Evolutionary conservation across 2,329 filamentous ascomycete genomes (phyloP).

Genomic region (Pyricularia sp.): DNA sequence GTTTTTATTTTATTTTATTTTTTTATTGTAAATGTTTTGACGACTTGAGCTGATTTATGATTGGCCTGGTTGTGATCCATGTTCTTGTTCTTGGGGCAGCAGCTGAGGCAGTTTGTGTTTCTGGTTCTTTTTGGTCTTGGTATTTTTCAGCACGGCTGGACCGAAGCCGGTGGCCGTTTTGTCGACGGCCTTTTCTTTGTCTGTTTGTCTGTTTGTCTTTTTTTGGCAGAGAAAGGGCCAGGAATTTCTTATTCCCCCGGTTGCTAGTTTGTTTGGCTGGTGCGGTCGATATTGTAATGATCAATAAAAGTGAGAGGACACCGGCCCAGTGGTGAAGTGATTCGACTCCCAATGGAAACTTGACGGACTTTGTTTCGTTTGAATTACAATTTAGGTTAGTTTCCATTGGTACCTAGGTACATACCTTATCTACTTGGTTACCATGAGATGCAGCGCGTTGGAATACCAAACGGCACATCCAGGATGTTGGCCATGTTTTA

Average conservation of each 20-base stretch:
- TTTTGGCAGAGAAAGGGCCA: too few relatives aligned
- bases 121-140: too few relatives aligned
- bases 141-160: neutral
- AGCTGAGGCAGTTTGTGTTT: too few relatives aligned
- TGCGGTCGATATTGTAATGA: neutral
- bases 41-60: too few relatives aligned
- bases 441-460: neutral
- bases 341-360: neutral
- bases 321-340: neutral
- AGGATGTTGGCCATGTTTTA: neutral
- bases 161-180: neutral
- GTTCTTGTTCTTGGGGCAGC: too few relatives aligned
- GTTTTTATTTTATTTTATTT: too few relatives aligned
- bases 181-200: neutral
- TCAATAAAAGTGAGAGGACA: neutral
- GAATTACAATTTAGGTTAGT: too few relatives aligned
- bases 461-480: too few relatives aligned
- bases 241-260: neutral
- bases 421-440: too few relatives aligned
- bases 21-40: neutral
- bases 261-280: neutral
- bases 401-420: too few relatives aligned
- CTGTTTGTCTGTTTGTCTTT: too few relatives aligned
- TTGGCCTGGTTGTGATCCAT: too few relatives aligned
- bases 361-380: neutral